Percentiles rank a stretch among this genome's conserved stretches.
These are phyloP conservation scores for Entamoeba moshkovskii DNA, from an alignment of 208 protist genomes.

Conservation along the genomic window DNA sequence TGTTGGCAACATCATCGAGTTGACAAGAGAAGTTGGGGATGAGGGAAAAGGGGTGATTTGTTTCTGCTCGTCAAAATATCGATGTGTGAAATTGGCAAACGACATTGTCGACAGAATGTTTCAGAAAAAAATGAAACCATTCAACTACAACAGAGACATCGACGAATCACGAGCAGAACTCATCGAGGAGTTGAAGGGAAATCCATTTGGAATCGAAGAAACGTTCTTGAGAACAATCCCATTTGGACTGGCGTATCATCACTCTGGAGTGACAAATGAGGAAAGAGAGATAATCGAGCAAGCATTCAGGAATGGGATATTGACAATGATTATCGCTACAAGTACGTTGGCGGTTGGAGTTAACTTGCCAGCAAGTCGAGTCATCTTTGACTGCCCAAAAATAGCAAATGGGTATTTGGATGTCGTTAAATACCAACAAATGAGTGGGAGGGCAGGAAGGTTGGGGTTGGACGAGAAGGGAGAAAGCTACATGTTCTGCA, in stretches of 20 bases:
- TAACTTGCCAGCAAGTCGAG: not conserved
- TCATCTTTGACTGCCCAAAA: not conserved
- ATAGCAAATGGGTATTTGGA: not conserved
- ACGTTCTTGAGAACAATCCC: not conserved
- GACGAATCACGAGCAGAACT: not conserved
- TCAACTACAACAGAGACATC: not conserved
- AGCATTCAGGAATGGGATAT: slow-evolving; percentile 8
- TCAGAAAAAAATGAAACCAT: not conserved
- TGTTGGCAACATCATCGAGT: not conserved
- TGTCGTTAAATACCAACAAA: not conserved
- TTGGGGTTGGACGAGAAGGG: not conserved
- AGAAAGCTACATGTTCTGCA: not conserved
- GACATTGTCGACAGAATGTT: not conserved
- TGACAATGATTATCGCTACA: slow-evolving; percentile 13
- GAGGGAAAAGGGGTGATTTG: not conserved
- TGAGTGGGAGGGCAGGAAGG: not conserved
- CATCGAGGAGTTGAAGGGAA: not conserved
- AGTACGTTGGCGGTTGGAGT: slow-evolving; percentile 21
- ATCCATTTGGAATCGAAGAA: not conserved
- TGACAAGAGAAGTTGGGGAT: not conserved
- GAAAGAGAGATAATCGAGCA: slow-evolving; percentile 9
- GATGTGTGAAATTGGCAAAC: not conserved
- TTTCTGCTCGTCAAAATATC: not conserved
- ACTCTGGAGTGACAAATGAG: not conserved
- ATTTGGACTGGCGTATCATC: not conserved